Evolutionary conservation across 75 land plant species (phyloP).

Genomic region (Ceratopteris richardii): DNA sequence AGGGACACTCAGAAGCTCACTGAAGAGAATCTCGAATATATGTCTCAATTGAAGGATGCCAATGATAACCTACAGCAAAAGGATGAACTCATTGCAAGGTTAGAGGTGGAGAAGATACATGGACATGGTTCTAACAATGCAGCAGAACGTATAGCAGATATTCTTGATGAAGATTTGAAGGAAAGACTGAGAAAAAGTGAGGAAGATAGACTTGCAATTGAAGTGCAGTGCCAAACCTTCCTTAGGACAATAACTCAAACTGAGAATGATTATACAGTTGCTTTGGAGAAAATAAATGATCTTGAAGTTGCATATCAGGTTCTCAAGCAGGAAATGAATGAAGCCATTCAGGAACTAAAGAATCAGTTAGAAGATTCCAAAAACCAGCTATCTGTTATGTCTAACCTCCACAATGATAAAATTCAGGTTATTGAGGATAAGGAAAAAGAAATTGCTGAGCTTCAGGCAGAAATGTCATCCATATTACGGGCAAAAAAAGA

Average conservation of each 20-base stretch:
- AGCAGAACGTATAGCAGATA: no score
- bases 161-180: no score
- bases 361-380: background rate
- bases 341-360: background rate
- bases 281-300: no score
- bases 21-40: conserved; percentile 15
- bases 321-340: background rate
- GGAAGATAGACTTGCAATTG: no score
- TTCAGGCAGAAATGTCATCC: background rate
- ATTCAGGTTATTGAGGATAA: conserved; percentile 3
- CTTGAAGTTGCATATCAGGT: no score
- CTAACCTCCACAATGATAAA: background rate
- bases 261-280: background rate
- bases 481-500: conserved; percentile 12
- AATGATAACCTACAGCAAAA: conserved; percentile 12
- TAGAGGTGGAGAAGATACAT: background rate
- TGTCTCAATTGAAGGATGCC: conserved; percentile 1
- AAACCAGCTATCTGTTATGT: background rate
- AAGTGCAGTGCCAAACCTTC: background rate
- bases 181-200: no score
- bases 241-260: background rate
- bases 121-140: background rate
- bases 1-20: conserved; percentile 14
- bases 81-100: conserved; percentile 3
- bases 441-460: conserved; percentile 5